Evolutionary conservation across 345 rosid species (phyloP), one percentile per base, ranked within the genome.

Genomic region (Arabidopsis arenosa): DNA sequence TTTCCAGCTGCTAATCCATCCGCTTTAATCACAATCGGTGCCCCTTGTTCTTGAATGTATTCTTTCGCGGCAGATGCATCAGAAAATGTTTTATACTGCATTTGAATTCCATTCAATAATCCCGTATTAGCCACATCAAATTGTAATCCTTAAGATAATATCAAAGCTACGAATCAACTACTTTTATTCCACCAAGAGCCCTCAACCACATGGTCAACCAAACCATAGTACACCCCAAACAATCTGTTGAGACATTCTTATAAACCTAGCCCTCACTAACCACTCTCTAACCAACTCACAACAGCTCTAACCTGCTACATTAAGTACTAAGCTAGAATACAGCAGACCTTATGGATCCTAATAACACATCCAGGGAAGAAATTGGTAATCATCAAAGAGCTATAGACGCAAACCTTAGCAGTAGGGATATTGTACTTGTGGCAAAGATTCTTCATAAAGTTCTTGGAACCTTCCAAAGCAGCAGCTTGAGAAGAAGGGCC

Each of bases 1-100:
- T 95, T 95, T 65, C 99, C 97, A 66, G 99, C 92, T 56, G 98
- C 98, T 84, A 94, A 80, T 21, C 98, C 98, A 80, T 92, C 98
- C 1, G 96, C 98, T 86, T 92, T 94, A 56, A 92, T 68, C 63
- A 94, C 97, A 35, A 92, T 92, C 2, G 97, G 96, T 7, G 82
- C 86, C 8, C 97, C 98, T 74, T 90, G 90, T 60, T 87, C 91
- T 82, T 84, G 73, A 69, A 94, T 88, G 72, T 87, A 90, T 36
- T 75, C 76, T 81, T 88, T 88, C 21, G 97, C 97, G 51, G 86
- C 87, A 63, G 80, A 80, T 28, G 97, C 85, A 67, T 92, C 86
- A 0, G 83, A 68, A 75, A 92, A 92, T 41, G 89, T 85, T 84
- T 75, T 81, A 66, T 87, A 87, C 97, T 90, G 88, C 85, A 84